Conservation (phyloP, 179 eudicot genomes). For the Beta lomatogona region DNA sequence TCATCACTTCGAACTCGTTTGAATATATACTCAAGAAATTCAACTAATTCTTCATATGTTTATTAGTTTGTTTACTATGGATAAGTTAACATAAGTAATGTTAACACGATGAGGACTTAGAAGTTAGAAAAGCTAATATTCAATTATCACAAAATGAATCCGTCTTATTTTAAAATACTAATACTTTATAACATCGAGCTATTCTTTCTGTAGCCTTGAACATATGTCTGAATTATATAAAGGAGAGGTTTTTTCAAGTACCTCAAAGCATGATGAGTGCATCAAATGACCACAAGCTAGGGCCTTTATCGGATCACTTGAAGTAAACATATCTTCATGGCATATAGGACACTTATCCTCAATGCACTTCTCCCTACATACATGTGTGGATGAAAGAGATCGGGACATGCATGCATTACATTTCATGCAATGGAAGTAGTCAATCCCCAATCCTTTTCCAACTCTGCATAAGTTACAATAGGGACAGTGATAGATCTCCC, state of each 20-base stretch:
- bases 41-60: no score
- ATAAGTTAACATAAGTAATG: no score
- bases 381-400: constrained; percentile 57
- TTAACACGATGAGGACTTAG: not conserved
- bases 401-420: constrained; percentile 95
- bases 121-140: not conserved
- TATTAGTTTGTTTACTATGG: no score
- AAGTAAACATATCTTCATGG: constrained; percentile 85
- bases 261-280: constrained; percentile 98
- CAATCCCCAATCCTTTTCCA: constrained; percentile 93
- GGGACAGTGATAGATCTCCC: constrained; percentile 97
- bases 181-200: not conserved
- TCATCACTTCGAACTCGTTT: no score
- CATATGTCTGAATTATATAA: not conserved
- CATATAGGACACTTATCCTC: constrained; percentile 97
- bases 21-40: no score
- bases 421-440: constrained; percentile 92
- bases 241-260: constrained; percentile 24
- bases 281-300: constrained; percentile 92
- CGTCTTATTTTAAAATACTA: not conserved
- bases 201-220: not conserved
- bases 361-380: constrained; percentile 78
- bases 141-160: not conserved
- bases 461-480: constrained; percentile 93
- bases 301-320: constrained; percentile 77